Evolutionary conservation across 2,329 filamentous ascomycete genomes (phyloP).

Genomic region (Botryotinia globosa): DNA sequence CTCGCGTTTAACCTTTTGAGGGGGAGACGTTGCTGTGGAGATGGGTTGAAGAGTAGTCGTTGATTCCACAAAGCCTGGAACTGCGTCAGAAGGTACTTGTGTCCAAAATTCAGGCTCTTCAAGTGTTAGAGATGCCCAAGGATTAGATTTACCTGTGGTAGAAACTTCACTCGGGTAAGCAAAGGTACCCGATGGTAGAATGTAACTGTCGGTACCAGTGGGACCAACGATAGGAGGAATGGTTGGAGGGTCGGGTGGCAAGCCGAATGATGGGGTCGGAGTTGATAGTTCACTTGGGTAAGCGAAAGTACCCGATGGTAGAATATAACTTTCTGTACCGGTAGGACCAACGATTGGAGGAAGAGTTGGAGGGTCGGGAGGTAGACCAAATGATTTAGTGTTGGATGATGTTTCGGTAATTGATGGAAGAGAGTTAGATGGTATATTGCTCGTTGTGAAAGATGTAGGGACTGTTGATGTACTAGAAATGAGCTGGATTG

Average conservation of each 20-base stretch:
- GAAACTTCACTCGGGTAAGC: neutral
- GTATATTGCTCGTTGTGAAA: neutral
- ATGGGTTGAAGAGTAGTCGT: neutral
- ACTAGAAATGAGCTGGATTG: neutral
- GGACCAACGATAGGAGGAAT: slow-evolving; percentile 1
- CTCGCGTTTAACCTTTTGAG: neutral
- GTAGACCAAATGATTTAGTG: neutral
- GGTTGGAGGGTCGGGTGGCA: neutral
- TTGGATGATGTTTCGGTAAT: neutral
- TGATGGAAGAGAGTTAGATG: neutral
- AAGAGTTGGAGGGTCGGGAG: neutral
- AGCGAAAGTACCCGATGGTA: neutral
- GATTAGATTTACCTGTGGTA: neutral
- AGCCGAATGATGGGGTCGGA: neutral
- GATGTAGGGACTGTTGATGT: neutral
- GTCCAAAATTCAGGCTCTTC: neutral
- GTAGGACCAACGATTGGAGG: neutral
- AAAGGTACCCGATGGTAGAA: neutral
- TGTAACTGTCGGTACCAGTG: neutral
- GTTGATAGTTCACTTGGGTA: neutral
- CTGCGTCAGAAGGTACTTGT: neutral
- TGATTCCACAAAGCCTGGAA: neutral
- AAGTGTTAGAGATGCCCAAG: neutral
- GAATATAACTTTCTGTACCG: neutral
- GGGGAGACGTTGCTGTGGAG: neutral